phyloP scores from a whole-genome alignment of 106 monocot species.

The Dioscorea zingiberensis region DNA sequence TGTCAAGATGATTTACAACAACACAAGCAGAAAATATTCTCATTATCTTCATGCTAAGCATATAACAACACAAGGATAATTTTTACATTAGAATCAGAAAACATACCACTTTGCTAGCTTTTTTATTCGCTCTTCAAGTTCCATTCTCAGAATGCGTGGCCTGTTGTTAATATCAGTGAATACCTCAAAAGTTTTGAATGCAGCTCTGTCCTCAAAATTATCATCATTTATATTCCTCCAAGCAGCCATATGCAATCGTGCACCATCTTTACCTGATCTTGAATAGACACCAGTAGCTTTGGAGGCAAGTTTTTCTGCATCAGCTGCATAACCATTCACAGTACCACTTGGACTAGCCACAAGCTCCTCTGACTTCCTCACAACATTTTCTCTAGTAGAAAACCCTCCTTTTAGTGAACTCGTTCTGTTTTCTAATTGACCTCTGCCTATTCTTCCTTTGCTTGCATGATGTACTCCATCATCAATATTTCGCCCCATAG shows the following conservation, averaged over 20 bases:
- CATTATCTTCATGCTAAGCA: too few species aligned
- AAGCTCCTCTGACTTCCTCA: slow-evolving; percentile 3
- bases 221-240: slow-evolving; percentile 13
- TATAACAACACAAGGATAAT: not conserved
- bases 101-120: slow-evolving; percentile 74
- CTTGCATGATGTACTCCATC: not conserved
- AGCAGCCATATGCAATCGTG: slow-evolving; percentile 2
- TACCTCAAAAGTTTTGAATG: slow-evolving; percentile 86
- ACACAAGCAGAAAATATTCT: too few species aligned
- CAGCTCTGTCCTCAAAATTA: slow-evolving; percentile 67
- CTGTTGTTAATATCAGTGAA: slow-evolving; percentile 89
- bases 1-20: too few species aligned
- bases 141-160: slow-evolving; percentile 78
- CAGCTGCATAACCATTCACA: not conserved
- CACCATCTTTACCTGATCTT: slow-evolving; percentile 10
- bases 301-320: slow-evolving; percentile 3
- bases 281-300: slow-evolving; percentile 1
- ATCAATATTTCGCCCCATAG: too few species aligned
- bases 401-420: not conserved
- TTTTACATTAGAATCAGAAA: not conserved
- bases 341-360: not conserved
- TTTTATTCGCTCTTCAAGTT: slow-evolving; percentile 83
- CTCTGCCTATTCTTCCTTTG: not conserved
- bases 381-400: not conserved
- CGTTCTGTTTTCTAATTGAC: not conserved